Conservation (phyloP, 2,329 filamentous ascomycete genomes). For the Polytolypa hystricis region DNA sequence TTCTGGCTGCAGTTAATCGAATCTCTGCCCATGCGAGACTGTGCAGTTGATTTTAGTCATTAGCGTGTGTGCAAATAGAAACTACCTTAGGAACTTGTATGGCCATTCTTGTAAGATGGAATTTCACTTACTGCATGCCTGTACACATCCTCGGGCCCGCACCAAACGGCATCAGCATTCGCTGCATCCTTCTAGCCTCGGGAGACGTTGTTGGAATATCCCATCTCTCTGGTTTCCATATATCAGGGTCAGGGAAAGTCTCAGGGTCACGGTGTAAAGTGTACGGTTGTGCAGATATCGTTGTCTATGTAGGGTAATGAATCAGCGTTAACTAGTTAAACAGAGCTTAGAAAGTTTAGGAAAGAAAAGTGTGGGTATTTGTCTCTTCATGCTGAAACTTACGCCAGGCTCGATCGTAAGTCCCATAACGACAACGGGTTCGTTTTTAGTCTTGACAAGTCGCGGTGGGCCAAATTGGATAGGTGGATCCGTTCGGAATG, state of each 20-base stretch:
- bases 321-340: background rate
- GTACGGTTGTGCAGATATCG: conserved; percentile 10
- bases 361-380: background rate
- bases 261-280: conserved; percentile 42
- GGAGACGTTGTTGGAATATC: conserved; percentile 42
- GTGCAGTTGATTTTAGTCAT: conserved; percentile 1
- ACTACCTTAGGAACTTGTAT: background rate
- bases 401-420: conserved; percentile 11
- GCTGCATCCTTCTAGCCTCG: conserved; percentile 41
- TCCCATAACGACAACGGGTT: conserved; percentile 10
- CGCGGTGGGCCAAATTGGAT: conserved; percentile 31
- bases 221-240: conserved; percentile 46
- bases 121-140: conserved; percentile 14
- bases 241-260: conserved; percentile 40
- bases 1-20: conserved; percentile 9
- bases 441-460: conserved; percentile 15
- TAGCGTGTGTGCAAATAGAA: background rate
- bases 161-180: conserved; percentile 44
- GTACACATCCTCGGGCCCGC: conserved; percentile 39
- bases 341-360: background rate
- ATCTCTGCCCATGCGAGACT: conserved; percentile 13
- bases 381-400: background rate
- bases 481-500: conserved; percentile 32
- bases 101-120: background rate
- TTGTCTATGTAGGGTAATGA: conserved; percentile 6